Evolutionary conservation across 192 early-diverging fungal species (phyloP).

Genomic region (Lobosporangium transversale): DNA sequence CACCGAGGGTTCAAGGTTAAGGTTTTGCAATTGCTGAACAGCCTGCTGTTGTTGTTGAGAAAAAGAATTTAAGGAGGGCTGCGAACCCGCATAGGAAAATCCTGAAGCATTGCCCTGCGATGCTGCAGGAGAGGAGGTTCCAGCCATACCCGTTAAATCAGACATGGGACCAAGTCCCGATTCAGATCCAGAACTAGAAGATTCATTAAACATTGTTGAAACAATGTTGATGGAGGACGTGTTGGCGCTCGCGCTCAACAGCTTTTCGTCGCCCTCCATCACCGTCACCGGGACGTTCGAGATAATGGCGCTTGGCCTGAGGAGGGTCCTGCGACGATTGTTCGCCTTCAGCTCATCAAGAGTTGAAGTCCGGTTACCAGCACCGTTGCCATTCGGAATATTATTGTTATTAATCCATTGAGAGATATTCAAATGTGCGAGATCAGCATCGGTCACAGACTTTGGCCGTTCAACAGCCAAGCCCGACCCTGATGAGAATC

Average conservation of each 20-base stretch:
- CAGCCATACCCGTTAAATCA: neutral
- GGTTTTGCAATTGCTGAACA: conserved; percentile 40
- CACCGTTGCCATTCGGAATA: neutral
- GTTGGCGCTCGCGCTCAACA: conserved; percentile 53
- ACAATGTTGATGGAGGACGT: conserved; percentile 54
- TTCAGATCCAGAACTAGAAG: conserved; percentile 23
- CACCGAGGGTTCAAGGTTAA: conserved; percentile 17
- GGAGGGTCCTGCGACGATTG: conserved; percentile 37
- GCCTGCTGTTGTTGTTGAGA: conserved; percentile 52
- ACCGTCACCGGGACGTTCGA: conserved; percentile 52
- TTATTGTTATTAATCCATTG: conserved; percentile 43
- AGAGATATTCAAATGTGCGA: conserved; percentile 38
- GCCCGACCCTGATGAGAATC: conserved; percentile 28
- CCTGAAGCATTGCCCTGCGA: conserved; percentile 19
- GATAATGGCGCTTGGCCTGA: conserved; percentile 51
- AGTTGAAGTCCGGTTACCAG: conserved; percentile 6
- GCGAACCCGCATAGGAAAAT: conserved; percentile 15
- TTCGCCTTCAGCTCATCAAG: conserved; percentile 47
- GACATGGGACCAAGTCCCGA: conserved; percentile 10
- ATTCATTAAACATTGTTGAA: conserved; percentile 47
- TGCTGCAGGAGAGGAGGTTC: conserved; percentile 15
- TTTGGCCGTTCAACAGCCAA: conserved; percentile 54
- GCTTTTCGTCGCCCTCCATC: conserved; percentile 50
- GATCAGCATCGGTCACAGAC: conserved; percentile 47
- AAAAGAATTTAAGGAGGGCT: conserved; percentile 12